Base-by-base conservation (phyloP, 208 protist species). In the Spongospora subterranea region DNA sequence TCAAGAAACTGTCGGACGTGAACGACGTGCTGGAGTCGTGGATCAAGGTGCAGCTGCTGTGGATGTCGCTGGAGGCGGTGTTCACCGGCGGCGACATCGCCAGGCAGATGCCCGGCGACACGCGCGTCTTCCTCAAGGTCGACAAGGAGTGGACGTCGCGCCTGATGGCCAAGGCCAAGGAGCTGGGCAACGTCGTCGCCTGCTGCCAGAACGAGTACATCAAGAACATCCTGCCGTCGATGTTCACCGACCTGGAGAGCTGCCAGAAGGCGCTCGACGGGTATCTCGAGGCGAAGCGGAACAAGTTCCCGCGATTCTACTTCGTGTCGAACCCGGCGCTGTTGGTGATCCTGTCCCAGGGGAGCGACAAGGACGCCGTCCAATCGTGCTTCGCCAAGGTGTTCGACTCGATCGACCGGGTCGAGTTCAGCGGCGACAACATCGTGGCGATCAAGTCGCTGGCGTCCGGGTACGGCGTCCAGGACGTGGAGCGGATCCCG, bases 251-350 rank as follows among this genome's bases (percentile, higher is more conserved):
- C 93, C 96, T 99, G 32, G 97, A 99, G 91, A 95, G 97, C 93
- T 99, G 98, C 95, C 97, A 99, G 95, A 98, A 98, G 76, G 97
- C 98, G 91, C 95, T 99, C 29, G 96, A 96, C 13, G 96, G 98
- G 40, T 99, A 99, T 94, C 95, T 99, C 20, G 98, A 99, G 92
- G 96, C 96, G 93, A 99, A 99, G 95, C 95, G 98, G 11, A 66
- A 89, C 43, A 89, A 76, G 88, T 99, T 99, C 95, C 98, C 98
- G 38, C 96, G 98, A 54, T 99, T 99, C 96, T 99, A 99, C 96
- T 99, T 99, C 93, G 97, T 99, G 43, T 99, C 98, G 45, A 97
- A 99, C 92, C 96, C 97, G 65, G 97, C 98, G 92, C 93, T 99
- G 90, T 95, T 99, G 40, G 97, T 99, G 94, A 98, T 99, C 93